These are phyloP conservation scores for Raphanus raphanistrum DNA, from an alignment of 345 rosid genomes.

Conservation along the genomic window DNA sequence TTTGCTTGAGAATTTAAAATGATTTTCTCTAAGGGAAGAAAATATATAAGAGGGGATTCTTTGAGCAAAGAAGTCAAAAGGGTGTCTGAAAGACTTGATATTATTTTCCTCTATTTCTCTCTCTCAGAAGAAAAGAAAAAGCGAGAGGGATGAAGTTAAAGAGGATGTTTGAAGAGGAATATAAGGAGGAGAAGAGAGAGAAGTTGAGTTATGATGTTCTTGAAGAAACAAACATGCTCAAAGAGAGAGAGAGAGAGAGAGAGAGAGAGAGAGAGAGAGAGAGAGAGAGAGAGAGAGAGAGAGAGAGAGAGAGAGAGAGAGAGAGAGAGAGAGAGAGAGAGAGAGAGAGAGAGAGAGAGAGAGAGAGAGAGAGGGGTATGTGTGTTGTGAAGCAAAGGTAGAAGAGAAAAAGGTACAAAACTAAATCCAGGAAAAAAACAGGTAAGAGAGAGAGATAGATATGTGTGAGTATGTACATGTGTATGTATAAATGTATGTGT, in stretches of 20 bases:
- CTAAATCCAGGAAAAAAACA: constrained; percentile 35
- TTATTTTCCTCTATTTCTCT: constrained; percentile 27
- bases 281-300: constrained; percentile 4
- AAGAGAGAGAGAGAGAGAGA: constrained; percentile 30
- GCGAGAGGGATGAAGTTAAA: constrained; percentile 35
- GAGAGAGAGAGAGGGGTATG: constrained; percentile 34
- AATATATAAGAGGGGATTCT: constrained; percentile 31
- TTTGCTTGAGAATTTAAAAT: constrained; percentile 29
- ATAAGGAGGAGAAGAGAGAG: constrained; percentile 27
- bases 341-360: background rate
- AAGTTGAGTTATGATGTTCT: constrained; percentile 33
- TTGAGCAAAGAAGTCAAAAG: constrained; percentile 42
- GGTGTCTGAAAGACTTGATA: constrained; percentile 43
- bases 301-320: background rate
- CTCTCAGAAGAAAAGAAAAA: constrained; percentile 13
- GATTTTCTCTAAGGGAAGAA: background rate
- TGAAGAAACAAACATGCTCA: constrained; percentile 55
- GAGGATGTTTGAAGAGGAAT: constrained; percentile 35
- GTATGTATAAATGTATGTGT: constrained; percentile 17
- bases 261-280: background rate
- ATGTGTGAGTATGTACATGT: constrained; percentile 11
- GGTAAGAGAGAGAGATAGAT: constrained; percentile 41
- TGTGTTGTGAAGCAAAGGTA: constrained; percentile 47
- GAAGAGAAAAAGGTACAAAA: constrained; percentile 37
- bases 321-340: constrained; percentile 3